phyloP scores from a whole-genome alignment of 2,329 filamentous ascomycete genomes.

The Clarireedia paspali region DNA sequence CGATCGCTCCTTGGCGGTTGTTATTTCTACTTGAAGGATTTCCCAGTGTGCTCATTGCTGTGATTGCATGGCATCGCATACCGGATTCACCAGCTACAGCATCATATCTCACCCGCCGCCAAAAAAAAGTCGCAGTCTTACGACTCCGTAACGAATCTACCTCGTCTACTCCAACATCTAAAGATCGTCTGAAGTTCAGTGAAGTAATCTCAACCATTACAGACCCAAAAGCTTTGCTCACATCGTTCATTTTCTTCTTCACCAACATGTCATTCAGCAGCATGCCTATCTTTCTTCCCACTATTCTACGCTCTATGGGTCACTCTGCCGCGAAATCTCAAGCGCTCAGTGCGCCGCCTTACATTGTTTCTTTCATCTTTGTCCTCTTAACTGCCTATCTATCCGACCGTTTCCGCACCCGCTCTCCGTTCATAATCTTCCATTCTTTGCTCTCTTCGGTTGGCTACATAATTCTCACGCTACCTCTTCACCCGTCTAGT shows the following conservation, averaged over 20 bases:
- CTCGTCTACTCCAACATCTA: conserved; percentile 4
- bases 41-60: conserved; percentile 67
- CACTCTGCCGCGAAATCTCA: conserved; percentile 61
- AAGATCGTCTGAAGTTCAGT: conserved; percentile 39
- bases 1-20: conserved; percentile 77
- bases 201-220: conserved; percentile 52
- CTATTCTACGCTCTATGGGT: conserved; percentile 70
- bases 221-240: conserved; percentile 67
- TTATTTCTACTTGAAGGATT: conserved; percentile 82
- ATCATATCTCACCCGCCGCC: conserved; percentile 51
- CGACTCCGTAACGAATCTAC: conserved; percentile 45
- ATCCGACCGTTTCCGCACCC: conserved; percentile 58
- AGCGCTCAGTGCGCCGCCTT: conserved; percentile 74
- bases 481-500: conserved; percentile 49
- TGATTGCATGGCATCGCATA: conserved; percentile 65
- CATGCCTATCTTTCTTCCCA: conserved; percentile 80
- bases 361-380: conserved; percentile 63
- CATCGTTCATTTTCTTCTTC: conserved; percentile 77
- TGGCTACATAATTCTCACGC: conserved; percentile 53
- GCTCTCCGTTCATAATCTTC: conserved; percentile 58
- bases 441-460: conserved; percentile 59
- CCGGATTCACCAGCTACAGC: conserved; percentile 69
- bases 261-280: conserved; percentile 84
- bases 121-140: conserved; percentile 62
- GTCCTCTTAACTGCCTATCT: conserved; percentile 66